These are phyloP conservation scores for Ustilago esculenta DNA, from an alignment of 1,284 basidiomycete species.

Conservation along the genomic window DNA sequence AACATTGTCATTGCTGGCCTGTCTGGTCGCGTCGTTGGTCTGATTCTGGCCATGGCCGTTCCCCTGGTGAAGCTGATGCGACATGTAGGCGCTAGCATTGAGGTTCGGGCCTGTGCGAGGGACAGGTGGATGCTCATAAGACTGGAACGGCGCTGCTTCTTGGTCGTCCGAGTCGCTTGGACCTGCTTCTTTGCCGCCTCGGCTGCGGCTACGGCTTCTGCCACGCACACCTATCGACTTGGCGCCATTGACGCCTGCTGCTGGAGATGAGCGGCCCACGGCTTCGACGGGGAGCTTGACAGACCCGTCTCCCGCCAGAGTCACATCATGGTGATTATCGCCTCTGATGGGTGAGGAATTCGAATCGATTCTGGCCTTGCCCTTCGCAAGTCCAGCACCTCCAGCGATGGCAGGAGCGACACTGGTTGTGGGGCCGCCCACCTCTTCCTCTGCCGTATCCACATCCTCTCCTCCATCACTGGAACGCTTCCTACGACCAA, in stretches of 20 bases:
- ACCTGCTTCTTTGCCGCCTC: constrained; percentile 14
- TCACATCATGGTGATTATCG: constrained; percentile 2
- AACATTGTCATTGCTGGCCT: constrained; percentile 2
- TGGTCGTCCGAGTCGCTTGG: constrained; percentile 26
- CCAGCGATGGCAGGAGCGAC: background rate
- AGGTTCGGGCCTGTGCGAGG: constrained; percentile 41
- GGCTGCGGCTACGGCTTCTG: constrained; percentile 28
- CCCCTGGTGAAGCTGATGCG: constrained; percentile 19
- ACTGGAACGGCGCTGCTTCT: constrained; percentile 28
- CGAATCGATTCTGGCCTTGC: constrained; percentile 28
- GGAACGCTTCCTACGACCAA: constrained; percentile 13
- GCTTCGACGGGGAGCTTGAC: constrained; percentile 6
- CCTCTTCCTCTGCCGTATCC: constrained; percentile 40
- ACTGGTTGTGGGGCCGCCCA: constrained; percentile 2
- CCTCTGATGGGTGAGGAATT: constrained; percentile 3
- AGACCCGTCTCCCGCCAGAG: constrained; percentile 7
- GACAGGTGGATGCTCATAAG: constrained; percentile 20
- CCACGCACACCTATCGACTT: constrained; percentile 8
- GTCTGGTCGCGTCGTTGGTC: constrained; percentile 8
- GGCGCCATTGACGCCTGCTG: background rate
- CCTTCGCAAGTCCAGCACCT: constrained; percentile 8
- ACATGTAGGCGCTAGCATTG: constrained; percentile 42
- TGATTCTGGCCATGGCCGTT: constrained; percentile 1
- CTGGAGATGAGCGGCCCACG: constrained; percentile 2
- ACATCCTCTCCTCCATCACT: constrained; percentile 45